These are phyloP conservation scores for Naganishia sp. DNA, from an alignment of 1,284 basidiomycete genomes.

Conservation along the genomic window DNA sequence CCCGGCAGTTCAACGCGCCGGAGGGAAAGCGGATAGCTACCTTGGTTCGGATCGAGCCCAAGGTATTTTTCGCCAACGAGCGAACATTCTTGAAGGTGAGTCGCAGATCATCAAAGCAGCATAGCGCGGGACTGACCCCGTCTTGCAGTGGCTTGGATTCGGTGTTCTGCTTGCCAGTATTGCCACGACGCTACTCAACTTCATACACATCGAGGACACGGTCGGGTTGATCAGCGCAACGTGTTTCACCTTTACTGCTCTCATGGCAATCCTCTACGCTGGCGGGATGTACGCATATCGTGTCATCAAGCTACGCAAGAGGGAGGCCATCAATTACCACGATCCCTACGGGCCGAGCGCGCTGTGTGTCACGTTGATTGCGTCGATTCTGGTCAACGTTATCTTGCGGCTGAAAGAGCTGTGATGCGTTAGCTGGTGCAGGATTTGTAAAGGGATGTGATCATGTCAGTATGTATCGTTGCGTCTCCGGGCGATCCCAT, in stretches of 20 bases:
- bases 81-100: constrained; percentile 58
- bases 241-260: constrained; percentile 83
- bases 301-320: constrained; percentile 70
- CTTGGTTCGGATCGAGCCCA: constrained; percentile 92
- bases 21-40: constrained; percentile 87
- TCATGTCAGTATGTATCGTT: too few species aligned
- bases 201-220: constrained; percentile 71
- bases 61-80: constrained; percentile 97
- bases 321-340: constrained; percentile 76
- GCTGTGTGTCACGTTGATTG: constrained; percentile 69
- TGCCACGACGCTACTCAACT: constrained; percentile 88
- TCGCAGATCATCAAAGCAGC: not conserved
- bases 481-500: too few species aligned
- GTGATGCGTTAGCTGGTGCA: constrained; percentile 28
- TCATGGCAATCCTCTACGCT: constrained; percentile 86
- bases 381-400: constrained; percentile 74
- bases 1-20: constrained; percentile 77
- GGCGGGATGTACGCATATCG: constrained; percentile 86
- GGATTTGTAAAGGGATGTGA: too few species aligned
- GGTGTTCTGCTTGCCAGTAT: constrained; percentile 85
- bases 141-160: constrained; percentile 79
- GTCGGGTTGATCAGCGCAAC: constrained; percentile 79
- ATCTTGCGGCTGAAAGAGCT: constrained; percentile 54
- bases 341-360: constrained; percentile 80
- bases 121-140: not conserved